Evolutionary conservation across 495 filamentous ascomycete genomes (phyloP).

Genomic region (Lentithecium fluviatile): DNA sequence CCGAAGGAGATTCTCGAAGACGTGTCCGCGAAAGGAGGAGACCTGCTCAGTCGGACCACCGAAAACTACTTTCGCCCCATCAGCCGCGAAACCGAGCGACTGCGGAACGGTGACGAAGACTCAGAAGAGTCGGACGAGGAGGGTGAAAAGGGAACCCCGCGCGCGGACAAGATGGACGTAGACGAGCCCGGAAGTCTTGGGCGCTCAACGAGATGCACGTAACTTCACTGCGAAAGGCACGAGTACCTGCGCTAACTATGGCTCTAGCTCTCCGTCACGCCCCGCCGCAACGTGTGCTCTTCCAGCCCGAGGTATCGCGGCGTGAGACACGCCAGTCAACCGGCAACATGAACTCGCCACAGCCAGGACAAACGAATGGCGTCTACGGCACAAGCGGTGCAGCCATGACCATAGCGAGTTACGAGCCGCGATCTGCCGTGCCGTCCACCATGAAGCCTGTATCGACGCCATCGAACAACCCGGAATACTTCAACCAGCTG

Average conservation of each 20-base stretch:
- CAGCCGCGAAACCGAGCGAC: conserved; percentile 40
- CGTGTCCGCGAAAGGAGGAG: conserved; percentile 69
- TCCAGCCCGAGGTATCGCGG: conserved; percentile 69
- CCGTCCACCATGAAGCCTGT: conserved; percentile 66
- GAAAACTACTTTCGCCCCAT: conserved; percentile 62
- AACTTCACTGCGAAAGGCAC: background rate
- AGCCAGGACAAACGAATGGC: conserved; percentile 40
- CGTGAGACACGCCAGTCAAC: conserved; percentile 59
- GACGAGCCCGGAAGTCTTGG: conserved; percentile 61
- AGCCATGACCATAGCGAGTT: conserved; percentile 56
- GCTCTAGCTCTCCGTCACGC: conserved; percentile 66
- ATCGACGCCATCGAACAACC: conserved; percentile 67
- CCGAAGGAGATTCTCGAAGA: conserved; percentile 80
- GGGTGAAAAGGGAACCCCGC: conserved; percentile 60
- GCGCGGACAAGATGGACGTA: conserved; percentile 56
- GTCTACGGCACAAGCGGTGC: conserved; percentile 40
- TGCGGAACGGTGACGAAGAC: conserved; percentile 38
- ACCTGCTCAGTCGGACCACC: conserved; percentile 69
- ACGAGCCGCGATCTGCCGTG: conserved; percentile 57
- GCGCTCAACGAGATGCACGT: conserved; percentile 58
- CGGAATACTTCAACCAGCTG: conserved; percentile 56
- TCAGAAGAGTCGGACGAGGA: conserved; percentile 51
- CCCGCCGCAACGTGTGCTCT: conserved; percentile 75
- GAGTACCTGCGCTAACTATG: background rate
- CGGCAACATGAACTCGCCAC: conserved; percentile 49